Conservation (phyloP, 148 eudicot genomes). For the Fagopyrum tataricum region DNA sequence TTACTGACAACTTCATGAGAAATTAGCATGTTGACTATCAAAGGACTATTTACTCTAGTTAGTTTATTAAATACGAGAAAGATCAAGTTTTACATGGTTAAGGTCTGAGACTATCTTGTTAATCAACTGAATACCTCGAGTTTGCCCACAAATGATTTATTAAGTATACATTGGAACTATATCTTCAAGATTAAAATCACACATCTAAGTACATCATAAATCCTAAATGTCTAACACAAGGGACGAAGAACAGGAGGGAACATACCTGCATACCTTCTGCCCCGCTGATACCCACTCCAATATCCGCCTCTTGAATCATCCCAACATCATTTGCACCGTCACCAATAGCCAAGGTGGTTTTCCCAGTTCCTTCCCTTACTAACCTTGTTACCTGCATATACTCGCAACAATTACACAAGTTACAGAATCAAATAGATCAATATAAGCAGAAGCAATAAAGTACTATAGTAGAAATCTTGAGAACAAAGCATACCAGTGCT, state of each 20-base stretch:
- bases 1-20: slow-evolving; percentile 17
- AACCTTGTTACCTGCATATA: slow-evolving; percentile 68
- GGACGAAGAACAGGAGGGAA: background rate
- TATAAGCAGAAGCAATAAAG: background rate
- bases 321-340: slow-evolving; percentile 99
- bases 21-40: background rate
- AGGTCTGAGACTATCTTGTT: background rate
- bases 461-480: background rate
- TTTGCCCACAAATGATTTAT: background rate
- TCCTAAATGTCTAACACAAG: background rate
- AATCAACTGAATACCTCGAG: background rate
- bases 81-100: background rate
- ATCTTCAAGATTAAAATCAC: background rate
- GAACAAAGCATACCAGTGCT: slow-evolving; percentile 53
- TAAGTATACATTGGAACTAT: background rate
- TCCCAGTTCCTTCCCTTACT: slow-evolving; percentile 97
- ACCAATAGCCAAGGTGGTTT: slow-evolving; percentile 89
- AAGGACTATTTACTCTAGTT: background rate
- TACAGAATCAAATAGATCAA: background rate
- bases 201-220: background rate
- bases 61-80: background rate
- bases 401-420: background rate
- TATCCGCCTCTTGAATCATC: slow-evolving; percentile 99
- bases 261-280: slow-evolving; percentile 99
- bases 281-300: slow-evolving; percentile 97